phyloP scores from a whole-genome alignment of 805 yeast species.

The Ascoidea tarda region DNA sequence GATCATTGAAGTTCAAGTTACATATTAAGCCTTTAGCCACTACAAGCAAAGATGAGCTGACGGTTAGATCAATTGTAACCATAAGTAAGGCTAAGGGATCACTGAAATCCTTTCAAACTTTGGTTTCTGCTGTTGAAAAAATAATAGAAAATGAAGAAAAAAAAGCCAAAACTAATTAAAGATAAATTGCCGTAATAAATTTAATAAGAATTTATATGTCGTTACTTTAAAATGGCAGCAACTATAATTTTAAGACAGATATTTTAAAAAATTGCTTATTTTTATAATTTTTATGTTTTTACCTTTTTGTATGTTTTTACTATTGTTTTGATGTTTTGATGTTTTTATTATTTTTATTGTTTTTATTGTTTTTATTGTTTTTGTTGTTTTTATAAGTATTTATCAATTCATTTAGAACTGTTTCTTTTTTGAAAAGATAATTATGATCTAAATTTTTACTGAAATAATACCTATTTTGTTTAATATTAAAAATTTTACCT shows the following conservation, averaged over 20 bases:
- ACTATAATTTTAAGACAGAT: background rate
- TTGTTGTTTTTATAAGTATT: conserved; percentile 2
- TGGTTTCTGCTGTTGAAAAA: conserved; percentile 26
- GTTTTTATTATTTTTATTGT: background rate
- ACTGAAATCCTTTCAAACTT: conserved; percentile 28
- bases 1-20: conserved; percentile 32
- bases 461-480: background rate
- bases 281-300: background rate
- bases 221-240: background rate
- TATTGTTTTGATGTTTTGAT: background rate
- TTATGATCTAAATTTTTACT: background rate
- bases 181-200: no score
- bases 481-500: no score
- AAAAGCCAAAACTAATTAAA: background rate
- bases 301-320: background rate
- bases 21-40: conserved; percentile 16
- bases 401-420: background rate
- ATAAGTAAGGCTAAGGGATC: conserved; percentile 31
- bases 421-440: background rate
- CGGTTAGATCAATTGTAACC: conserved; percentile 22
- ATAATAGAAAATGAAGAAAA: conserved; percentile 30
- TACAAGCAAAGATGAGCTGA: background rate
- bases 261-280: background rate
- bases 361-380: conserved; percentile 4
- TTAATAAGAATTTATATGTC: background rate